Base-by-base conservation (phyloP, 352 stramenopile genomes). In the Phytopythium cucurbitacearum region DNA sequence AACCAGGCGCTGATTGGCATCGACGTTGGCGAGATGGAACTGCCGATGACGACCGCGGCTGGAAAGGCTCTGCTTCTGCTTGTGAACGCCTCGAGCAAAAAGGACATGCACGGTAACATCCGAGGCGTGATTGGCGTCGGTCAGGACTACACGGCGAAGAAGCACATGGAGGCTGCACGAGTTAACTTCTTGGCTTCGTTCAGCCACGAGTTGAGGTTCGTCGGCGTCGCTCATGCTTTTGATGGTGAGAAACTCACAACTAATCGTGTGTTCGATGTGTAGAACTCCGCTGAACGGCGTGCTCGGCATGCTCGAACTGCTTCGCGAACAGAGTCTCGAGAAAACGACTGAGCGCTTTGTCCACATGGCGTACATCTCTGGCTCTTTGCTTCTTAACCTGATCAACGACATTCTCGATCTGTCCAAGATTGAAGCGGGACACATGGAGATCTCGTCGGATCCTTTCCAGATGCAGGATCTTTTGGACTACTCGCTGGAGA, bases 361-460 rank as follows among this genome's bases (percentile, higher is more conserved):
- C 13, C 73, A 89, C 38, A 89, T 87, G 62, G 76, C 76, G 0
- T 86, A 85, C 56, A 76, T 87, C 47, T 87, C 76, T 4, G 78
- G 78, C 3, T 85, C 73, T 21, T 53, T 89, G 21, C 50, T 89
- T 44, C 63, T 89, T 13, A 89, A 86, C 57, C 40, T 89, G 15
- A 89, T 89, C 58, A 89, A 95, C 63, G 85, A 95, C 53, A 95
- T 95, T 50, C 72, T 95, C 12, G 85, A 95, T 62, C 67, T 94
- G 42, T 94, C 87, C 4, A 92, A 92, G 61, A 96, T 97, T 69
- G 90, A 97, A 73, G 89, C 92, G 15, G 88, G 88, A 0, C 91
- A 89, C 64, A 76, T 86, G 70, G 73, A 91, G 58, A 78, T 94
- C 59, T 80, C 76, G 56, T 68, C 76, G 47, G 77, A 95, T 67